Evolutionary conservation across 345 rosid species (phyloP).

Genomic region (Eutrema japonicum): DNA sequence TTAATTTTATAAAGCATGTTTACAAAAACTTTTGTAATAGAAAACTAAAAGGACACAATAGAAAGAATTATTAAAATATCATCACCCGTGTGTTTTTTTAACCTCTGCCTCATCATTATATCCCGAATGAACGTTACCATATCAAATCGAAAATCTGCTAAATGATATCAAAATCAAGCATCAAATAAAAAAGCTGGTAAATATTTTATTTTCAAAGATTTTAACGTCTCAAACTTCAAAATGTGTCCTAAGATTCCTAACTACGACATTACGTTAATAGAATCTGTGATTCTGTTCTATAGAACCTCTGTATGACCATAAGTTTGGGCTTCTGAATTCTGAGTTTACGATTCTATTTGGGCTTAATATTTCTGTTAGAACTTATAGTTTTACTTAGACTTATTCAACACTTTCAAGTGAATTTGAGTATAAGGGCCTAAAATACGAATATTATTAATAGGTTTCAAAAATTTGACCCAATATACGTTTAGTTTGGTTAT

Average conservation of each 20-base stretch:
- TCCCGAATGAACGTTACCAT: neutral
- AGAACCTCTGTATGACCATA: too few relatives aligned
- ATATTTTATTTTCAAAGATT: neutral
- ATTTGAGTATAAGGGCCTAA: too few relatives aligned
- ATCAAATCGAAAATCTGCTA: constrained; percentile 14
- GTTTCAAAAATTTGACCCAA: too few relatives aligned
- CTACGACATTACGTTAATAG: neutral
- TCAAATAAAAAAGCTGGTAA: constrained; percentile 16
- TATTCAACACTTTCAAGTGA: too few relatives aligned
- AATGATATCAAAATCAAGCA: constrained; percentile 34
- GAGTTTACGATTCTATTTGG: neutral
- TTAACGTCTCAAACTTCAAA: neutral
- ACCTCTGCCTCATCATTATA: constrained; percentile 34
- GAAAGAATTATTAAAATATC: constrained; percentile 15
- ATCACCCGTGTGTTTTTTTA: constrained; percentile 35
- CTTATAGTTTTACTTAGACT: too few relatives aligned
- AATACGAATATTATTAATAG: too few relatives aligned
- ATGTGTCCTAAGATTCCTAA: neutral
- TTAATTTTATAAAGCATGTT: neutral
- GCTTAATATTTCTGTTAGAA: too few relatives aligned
- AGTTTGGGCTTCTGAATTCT: neutral
- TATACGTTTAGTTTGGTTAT: too few relatives aligned
- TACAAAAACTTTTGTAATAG: neutral
- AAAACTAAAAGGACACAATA: constrained; percentile 5
- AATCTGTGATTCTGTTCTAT: too few relatives aligned